Evolutionary conservation across 192 early-diverging fungal genomes (phyloP).

Genomic region (Geosiphon pyriformis): DNA sequence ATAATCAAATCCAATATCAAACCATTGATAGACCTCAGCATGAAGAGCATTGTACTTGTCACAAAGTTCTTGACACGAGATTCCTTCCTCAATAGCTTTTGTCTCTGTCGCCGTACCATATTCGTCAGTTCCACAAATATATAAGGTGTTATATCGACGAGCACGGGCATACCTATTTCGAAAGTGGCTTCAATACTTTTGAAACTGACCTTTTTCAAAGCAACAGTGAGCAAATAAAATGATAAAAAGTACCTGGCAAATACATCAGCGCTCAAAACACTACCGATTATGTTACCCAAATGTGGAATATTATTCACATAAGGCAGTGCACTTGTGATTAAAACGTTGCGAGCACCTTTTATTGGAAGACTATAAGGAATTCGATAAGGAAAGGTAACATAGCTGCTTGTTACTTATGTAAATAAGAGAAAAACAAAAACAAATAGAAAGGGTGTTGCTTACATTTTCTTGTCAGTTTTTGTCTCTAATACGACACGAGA

Average conservation of each 20-base stretch:
- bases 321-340: constrained; percentile 94
- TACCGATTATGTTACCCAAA: constrained; percentile 99
- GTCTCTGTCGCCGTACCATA: constrained; percentile 99
- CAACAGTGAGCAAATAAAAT: not conserved
- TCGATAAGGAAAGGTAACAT: too few relatives aligned
- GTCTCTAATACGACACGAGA: too few relatives aligned
- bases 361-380: constrained; percentile 53
- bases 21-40: constrained; percentile 89
- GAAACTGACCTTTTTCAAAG: not conserved
- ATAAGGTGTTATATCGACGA: constrained; percentile 86
- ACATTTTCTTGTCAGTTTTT: too few relatives aligned
- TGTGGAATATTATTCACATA: constrained; percentile 99
- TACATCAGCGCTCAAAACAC: constrained; percentile 93
- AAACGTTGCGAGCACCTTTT: constrained; percentile 72
- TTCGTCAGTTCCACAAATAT: constrained; percentile 97
- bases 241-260: constrained; percentile 65
- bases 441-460: too few relatives aligned
- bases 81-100: constrained; percentile 89
- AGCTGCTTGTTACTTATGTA: too few relatives aligned
- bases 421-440: too few relatives aligned
- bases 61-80: constrained; percentile 87
- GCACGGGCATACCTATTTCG: constrained; percentile 71
- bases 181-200: not conserved
- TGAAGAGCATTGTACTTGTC: constrained; percentile 94
- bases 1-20: constrained; percentile 87